Evolutionary conservation across 2,329 filamentous ascomycete species (phyloP).

Genomic region (Fusarium austroafricanum): DNA sequence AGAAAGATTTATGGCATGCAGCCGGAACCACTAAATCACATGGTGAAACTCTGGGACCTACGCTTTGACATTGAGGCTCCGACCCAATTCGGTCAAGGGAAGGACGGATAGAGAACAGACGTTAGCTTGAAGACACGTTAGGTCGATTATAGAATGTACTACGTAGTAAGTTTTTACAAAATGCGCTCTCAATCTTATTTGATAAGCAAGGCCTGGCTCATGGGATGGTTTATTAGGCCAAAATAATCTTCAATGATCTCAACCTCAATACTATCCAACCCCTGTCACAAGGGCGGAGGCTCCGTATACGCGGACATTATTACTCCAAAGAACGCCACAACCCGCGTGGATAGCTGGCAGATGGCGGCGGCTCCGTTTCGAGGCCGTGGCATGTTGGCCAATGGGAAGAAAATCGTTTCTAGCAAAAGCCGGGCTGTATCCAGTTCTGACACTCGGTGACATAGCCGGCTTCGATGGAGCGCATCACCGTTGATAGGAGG

Average conservation of each 20-base stretch:
- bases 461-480: slow-evolving; percentile 23
- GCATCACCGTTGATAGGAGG: slow-evolving; percentile 12
- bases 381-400: slow-evolving; percentile 1
- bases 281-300: neutral
- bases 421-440: slow-evolving; percentile 36
- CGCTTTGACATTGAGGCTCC: slow-evolving; percentile 38
- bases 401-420: slow-evolving; percentile 12
- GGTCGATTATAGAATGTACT: slow-evolving; percentile 1
- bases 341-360: neutral
- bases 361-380: neutral
- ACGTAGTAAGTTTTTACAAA: neutral
- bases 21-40: slow-evolving; percentile 36
- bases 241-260: slow-evolving; percentile 22
- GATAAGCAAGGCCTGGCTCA: slow-evolving; percentile 12
- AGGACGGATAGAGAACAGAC: slow-evolving; percentile 19
- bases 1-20: slow-evolving; percentile 12
- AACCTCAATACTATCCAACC: slow-evolving; percentile 2
- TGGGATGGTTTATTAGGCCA: slow-evolving; percentile 19
- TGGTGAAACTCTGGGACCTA: slow-evolving; percentile 42
- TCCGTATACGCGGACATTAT: slow-evolving; percentile 1
- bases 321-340: neutral
- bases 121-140: slow-evolving; percentile 14
- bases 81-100: slow-evolving; percentile 19
- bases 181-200: neutral
- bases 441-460: slow-evolving; percentile 25